Base-by-base conservation (phyloP, 192 early-diverging fungal species). In the Umbelopsis sp. region DNA sequence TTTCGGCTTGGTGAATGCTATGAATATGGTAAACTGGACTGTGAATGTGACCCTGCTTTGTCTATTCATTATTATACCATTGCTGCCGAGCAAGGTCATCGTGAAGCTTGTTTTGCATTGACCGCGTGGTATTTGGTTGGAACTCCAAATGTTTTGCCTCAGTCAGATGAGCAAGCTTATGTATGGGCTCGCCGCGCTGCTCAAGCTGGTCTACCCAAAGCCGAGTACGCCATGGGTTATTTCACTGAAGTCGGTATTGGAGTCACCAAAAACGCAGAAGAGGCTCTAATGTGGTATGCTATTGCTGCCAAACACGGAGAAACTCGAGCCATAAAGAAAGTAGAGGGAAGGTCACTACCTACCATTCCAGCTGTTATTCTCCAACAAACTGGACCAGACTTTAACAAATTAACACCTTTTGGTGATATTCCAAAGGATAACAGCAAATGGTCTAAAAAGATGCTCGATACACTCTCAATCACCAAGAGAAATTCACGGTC, bases 61-160 rank as follows among this genome's bases (percentile, higher is more conserved):
- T 83, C 83, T 0, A 79, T 85, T 45, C 84, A 86, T 64, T 91
- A 82, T 55, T 90, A 89, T 68, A 88, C 85, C 18, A 74, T 86
- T 55, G 89, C 87, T 1, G 88, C 89, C 4, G 81, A 88, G 69
- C 80, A 86, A 67, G 85, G 87, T 25, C 86, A 90, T 68, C 80
- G 82, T 6, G 89, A 90, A 61, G 83, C 87, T 25, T 84, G 85
- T 46, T 86, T 90, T 72, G 88, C 85, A 5, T 64, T 90, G 18
- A 83, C 88, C 1, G 84, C 86, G 33, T 90, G 89, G 89, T 90
- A 90, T 72, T 67, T 90, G n/a, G 88, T 89, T 2, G 89, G 89
- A 1, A 79, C 79, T 11, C 78, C 78, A 2, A 79, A 80, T 11
- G 74, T 84, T 9, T 49, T 90, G 35, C 82, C 86, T 18, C 89